These are phyloP conservation scores for Rhizopogon vinicolor DNA, from an alignment of 768 basidiomycete species.

Conservation along the genomic window DNA sequence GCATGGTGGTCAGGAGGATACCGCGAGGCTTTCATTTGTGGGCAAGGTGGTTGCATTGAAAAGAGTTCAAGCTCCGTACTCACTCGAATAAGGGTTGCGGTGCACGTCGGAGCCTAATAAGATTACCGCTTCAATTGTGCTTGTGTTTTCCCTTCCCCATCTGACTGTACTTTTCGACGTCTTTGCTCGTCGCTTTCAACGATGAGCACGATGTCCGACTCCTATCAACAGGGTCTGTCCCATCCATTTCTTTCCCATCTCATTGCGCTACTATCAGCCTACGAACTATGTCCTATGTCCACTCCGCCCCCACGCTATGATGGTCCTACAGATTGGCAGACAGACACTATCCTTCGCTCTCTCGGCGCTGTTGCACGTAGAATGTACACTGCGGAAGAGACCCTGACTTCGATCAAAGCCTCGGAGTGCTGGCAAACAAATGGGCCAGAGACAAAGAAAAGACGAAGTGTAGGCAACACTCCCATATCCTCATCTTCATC, in stretches of 20 bases:
- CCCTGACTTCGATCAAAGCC: constrained; percentile 35
- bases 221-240: constrained; percentile 11
- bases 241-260: constrained; percentile 50
- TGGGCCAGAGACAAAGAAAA: constrained; percentile 42
- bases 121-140: not conserved
- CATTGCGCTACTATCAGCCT: constrained; percentile 52
- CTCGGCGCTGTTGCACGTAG: constrained; percentile 46
- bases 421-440: constrained; percentile 26
- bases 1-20: constrained; percentile 2
- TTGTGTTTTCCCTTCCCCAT: not conserved
- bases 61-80: not conserved
- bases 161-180: not conserved
- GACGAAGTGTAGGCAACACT: constrained; percentile 35
- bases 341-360: constrained; percentile 50
- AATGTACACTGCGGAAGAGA: constrained; percentile 53
- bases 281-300: constrained; percentile 48
- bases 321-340: constrained; percentile 55
- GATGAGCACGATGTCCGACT: constrained; percentile 30
- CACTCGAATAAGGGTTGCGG: not conserved
- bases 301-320: constrained; percentile 51
- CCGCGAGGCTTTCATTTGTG: not conserved
- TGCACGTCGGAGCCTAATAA: constrained; percentile 2
- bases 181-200: constrained; percentile 16
- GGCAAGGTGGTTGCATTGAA: not conserved
- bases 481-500: constrained; percentile 25